Evolutionary conservation across 352 stramenopile genomes (phyloP).

Genomic region (Pythium chondricola): DNA sequence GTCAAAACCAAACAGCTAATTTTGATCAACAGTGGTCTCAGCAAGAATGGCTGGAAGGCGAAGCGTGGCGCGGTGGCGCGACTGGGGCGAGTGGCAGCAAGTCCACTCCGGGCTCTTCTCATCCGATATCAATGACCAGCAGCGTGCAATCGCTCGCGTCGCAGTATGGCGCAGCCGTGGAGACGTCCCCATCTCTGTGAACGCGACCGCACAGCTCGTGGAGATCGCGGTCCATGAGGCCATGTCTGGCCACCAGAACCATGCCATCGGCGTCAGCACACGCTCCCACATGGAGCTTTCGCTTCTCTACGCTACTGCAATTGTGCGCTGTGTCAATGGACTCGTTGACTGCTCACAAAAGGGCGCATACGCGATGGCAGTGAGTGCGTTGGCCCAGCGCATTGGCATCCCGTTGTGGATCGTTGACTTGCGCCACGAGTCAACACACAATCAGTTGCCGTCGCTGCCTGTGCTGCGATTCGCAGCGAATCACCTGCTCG

Average conservation of each 20-base stretch:
- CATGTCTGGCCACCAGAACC: slow-evolving; percentile 57
- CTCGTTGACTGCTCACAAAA: slow-evolving; percentile 79
- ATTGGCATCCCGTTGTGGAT: slow-evolving; percentile 92
- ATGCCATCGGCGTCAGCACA: slow-evolving; percentile 58
- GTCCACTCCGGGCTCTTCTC: slow-evolving; percentile 59
- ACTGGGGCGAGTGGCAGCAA: slow-evolving; percentile 74
- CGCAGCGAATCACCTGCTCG: slow-evolving; percentile 77
- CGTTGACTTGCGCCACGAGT: slow-evolving; percentile 91
- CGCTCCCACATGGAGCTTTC: slow-evolving; percentile 78
- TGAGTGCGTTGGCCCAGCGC: slow-evolving; percentile 73
- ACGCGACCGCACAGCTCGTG: slow-evolving; percentile 66
- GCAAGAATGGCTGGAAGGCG: slow-evolving; percentile 42
- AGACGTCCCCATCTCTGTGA: slow-evolving; percentile 73
- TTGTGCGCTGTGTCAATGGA: slow-evolving; percentile 82
- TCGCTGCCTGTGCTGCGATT: slow-evolving; percentile 85
- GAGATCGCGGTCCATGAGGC: slow-evolving; percentile 71
- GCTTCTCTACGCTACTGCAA: slow-evolving; percentile 49
- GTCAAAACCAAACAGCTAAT: neutral
- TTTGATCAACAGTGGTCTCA: neutral
- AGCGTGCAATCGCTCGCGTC: slow-evolving; percentile 52
- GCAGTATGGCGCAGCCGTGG: slow-evolving; percentile 60
- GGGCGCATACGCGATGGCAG: slow-evolving; percentile 63
- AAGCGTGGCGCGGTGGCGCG: slow-evolving; percentile 45
- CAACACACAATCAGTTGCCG: slow-evolving; percentile 91
- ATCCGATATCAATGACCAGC: slow-evolving; percentile 33